phyloP scores from a whole-genome alignment of 768 basidiomycete genomes.

The Tephrocybe sp. region DNA sequence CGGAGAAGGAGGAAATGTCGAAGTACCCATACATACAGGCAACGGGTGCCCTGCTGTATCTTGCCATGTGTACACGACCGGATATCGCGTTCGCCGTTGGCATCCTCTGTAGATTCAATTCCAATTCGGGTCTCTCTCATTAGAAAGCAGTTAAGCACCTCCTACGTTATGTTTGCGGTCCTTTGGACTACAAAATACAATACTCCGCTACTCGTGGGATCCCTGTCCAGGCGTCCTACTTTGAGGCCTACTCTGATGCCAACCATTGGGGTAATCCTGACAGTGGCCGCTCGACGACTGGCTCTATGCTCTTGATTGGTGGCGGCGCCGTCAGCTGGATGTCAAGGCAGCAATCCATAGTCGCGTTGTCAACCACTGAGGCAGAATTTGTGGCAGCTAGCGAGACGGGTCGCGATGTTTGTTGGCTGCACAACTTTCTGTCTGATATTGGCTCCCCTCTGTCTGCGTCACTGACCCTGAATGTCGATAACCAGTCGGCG shows the following conservation, averaged over 20 bases:
- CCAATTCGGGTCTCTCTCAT: conserved; percentile 4
- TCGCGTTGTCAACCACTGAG: conserved; percentile 34
- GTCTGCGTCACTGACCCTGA: too few relatives aligned
- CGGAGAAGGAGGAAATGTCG: conserved; percentile 5
- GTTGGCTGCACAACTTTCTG: not conserved
- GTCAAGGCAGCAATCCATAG: not conserved
- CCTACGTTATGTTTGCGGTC: conserved; percentile 13
- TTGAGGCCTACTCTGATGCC: conserved; percentile 26
- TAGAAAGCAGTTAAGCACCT: conserved; percentile 13
- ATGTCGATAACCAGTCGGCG: too few relatives aligned
- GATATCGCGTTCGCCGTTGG: conserved; percentile 6
- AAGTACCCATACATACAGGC: conserved; percentile 13
- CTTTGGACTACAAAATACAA: conserved; percentile 13
- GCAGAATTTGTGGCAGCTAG: conserved; percentile 34
- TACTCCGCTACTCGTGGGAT: too few relatives aligned
- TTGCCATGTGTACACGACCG: conserved; percentile 6
- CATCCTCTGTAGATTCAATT: not conserved
- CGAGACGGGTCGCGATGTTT: not conserved
- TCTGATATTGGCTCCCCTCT: not conserved
- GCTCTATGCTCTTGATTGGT: not conserved
- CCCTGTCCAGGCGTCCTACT: conserved; percentile 18
- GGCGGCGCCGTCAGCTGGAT: conserved; percentile 4
- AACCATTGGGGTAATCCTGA: conserved; percentile 16
- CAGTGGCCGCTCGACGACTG: conserved; percentile 1
- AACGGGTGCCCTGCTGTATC: conserved; percentile 10